Conservation (phyloP, 148 eudicot species). For the Hydrangea macrophylla region DNA sequence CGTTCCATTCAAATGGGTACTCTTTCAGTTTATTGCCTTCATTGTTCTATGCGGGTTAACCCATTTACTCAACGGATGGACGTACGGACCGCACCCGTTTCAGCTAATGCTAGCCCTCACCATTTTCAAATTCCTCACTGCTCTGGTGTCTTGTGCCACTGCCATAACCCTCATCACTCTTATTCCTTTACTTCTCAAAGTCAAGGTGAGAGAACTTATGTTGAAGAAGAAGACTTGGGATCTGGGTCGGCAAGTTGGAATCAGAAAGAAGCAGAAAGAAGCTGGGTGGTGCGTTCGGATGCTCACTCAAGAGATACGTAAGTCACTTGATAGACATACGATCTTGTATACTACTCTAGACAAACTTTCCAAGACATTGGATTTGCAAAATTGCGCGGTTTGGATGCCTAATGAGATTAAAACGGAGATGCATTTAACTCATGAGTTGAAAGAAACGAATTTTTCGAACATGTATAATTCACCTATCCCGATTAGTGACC, state of each 20-base stretch:
- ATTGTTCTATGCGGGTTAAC: constrained; percentile 92
- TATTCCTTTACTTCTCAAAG: constrained; percentile 66
- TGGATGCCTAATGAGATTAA: constrained; percentile 79
- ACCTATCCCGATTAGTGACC: constrained; percentile 45
- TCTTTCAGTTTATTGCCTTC: constrained; percentile 65
- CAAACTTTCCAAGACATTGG: constrained; percentile 62
- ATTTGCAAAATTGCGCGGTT: constrained; percentile 66
- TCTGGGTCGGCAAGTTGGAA: constrained; percentile 65
- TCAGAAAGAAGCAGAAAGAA: constrained; percentile 60
- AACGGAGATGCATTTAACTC: constrained; percentile 61
- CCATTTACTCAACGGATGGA: constrained; percentile 77
- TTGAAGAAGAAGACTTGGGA: constrained; percentile 67
- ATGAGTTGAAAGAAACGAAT: constrained; percentile 38
- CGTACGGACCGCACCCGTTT: constrained; percentile 69
- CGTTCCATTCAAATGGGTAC: constrained; percentile 79
- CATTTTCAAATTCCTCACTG: constrained; percentile 61
- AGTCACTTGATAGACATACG: constrained; percentile 71
- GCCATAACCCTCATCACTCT: constrained; percentile 70
- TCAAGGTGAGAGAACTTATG: constrained; percentile 74
- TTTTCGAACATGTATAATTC: constrained; percentile 11
- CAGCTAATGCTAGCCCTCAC: constrained; percentile 62
- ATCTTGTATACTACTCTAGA: constrained; percentile 66
- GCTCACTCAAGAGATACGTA: constrained; percentile 77
- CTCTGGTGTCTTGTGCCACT: constrained; percentile 72
- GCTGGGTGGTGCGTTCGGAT: constrained; percentile 72